These are phyloP conservation scores for Neurospora sp. DNA, from an alignment of 495 filamentous ascomycete genomes.

Conservation along the genomic window DNA sequence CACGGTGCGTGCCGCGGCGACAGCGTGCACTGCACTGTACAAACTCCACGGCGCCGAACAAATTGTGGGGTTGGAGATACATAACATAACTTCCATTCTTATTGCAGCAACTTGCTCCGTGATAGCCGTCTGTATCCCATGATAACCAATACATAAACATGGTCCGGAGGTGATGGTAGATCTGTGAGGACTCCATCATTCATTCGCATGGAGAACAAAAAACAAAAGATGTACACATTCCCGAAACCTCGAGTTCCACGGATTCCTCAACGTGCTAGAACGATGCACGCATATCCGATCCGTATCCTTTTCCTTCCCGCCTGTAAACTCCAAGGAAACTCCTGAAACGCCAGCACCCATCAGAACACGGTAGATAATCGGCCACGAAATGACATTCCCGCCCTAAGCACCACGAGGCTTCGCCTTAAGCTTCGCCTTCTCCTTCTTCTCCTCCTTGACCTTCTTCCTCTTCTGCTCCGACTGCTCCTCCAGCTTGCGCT, in stretches of 20 bases:
- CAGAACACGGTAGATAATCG: background rate
- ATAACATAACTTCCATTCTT: background rate
- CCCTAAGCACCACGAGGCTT: slow-evolving; percentile 48
- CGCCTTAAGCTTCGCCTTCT: slow-evolving; percentile 78
- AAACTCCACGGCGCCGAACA: background rate
- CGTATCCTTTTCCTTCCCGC: background rate
- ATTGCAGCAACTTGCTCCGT: background rate
- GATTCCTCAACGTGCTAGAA: background rate
- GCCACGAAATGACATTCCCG: slow-evolving; percentile 4
- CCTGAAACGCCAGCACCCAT: background rate
- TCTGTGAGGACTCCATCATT: background rate
- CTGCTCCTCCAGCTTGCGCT: slow-evolving; percentile 90
- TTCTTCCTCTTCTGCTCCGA: slow-evolving; percentile 85
- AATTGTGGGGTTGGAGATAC: background rate
- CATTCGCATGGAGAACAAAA: background rate
- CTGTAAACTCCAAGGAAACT: background rate
- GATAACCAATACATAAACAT: background rate
- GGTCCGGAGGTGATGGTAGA: background rate
- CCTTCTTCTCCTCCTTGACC: slow-evolving; percentile 85
- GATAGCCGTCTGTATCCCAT: background rate
- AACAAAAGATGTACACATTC: background rate
- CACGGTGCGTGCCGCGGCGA: background rate
- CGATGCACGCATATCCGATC: background rate
- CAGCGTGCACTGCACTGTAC: background rate
- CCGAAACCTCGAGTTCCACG: background rate